Evolutionary conservation across 2,329 filamentous ascomycete genomes (phyloP).

Genomic region (Elsinoe australis): DNA sequence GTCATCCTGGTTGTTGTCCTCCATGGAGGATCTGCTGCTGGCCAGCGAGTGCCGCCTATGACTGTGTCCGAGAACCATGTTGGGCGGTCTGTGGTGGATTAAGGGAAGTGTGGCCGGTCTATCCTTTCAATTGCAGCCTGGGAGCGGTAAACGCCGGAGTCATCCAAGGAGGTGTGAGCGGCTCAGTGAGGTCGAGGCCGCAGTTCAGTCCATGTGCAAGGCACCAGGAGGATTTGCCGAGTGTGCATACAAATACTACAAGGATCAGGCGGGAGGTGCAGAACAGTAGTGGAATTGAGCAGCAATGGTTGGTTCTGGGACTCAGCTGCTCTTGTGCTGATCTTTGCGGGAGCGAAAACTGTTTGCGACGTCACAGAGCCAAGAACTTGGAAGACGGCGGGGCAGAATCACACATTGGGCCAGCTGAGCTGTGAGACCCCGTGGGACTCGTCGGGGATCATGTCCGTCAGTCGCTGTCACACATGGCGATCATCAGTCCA

Average conservation of each 20-base stretch:
- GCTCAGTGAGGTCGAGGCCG: not conserved
- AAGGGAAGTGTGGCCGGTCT: not conserved
- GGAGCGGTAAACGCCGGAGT: constrained; percentile 10
- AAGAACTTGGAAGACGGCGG: no score
- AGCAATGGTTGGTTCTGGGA: not conserved
- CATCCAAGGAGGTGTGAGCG: constrained; percentile 2
- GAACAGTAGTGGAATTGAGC: not conserved
- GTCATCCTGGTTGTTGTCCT: constrained; percentile 38
- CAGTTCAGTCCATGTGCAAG: constrained; percentile 14
- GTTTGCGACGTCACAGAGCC: not conserved
- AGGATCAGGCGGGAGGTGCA: constrained; percentile 8
- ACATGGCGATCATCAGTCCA: not conserved
- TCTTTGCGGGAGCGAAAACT: not conserved
- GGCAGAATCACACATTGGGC: no score
- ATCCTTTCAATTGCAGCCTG: constrained; percentile 11
- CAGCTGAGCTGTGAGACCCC: not conserved
- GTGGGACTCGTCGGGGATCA: not conserved
- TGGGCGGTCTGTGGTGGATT: constrained; percentile 19
- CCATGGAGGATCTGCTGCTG: constrained; percentile 38
- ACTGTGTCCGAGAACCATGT: constrained; percentile 43
- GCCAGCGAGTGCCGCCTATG: constrained; percentile 42
- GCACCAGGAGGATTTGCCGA: constrained; percentile 15
- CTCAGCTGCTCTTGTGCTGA: constrained; percentile 1
- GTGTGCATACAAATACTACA: constrained; percentile 7
- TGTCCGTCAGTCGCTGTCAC: not conserved